These are phyloP conservation scores for Rhizopogon roseolus DNA, from an alignment of 768 basidiomycete species.

Conservation along the genomic window DNA sequence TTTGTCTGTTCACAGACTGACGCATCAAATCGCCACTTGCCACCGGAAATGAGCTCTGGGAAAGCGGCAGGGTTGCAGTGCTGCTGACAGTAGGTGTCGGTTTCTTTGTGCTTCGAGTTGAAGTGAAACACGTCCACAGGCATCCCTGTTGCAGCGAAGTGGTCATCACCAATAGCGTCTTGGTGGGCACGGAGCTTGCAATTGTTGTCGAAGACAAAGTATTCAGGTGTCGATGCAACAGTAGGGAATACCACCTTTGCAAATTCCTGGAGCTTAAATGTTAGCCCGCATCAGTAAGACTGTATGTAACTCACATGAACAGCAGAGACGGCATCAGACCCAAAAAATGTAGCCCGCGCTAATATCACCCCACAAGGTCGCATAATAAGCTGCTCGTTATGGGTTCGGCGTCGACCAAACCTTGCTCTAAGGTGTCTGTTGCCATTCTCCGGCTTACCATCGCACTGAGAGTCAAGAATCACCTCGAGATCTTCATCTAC, in stretches of 20 bases:
- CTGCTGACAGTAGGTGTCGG: slow-evolving; percentile 15
- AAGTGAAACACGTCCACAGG: slow-evolving; percentile 19
- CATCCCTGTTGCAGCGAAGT: slow-evolving; percentile 10
- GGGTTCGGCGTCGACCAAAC: slow-evolving; percentile 18
- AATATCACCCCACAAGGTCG: slow-evolving; percentile 21
- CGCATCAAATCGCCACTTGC: slow-evolving; percentile 28
- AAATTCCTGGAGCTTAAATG: slow-evolving; percentile 6
- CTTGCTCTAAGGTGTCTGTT: slow-evolving; percentile 8
- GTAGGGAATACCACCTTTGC: slow-evolving; percentile 10
- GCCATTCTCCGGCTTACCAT: slow-evolving; percentile 7
- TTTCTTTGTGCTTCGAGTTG: slow-evolving; percentile 15
- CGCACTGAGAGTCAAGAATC: background rate
- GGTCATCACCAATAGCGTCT: slow-evolving; percentile 1
- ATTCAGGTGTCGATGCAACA: slow-evolving; percentile 5
- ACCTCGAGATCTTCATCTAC: background rate
- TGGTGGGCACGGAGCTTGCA: slow-evolving; percentile 12
- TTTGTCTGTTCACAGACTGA: slow-evolving; percentile 31
- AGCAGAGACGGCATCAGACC: slow-evolving; percentile 17
- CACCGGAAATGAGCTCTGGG: slow-evolving; percentile 16
- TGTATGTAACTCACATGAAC: slow-evolving; percentile 9
- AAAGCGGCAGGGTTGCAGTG: slow-evolving; percentile 25
- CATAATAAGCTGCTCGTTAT: slow-evolving; percentile 25
- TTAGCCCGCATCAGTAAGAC: background rate
- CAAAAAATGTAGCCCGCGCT: slow-evolving; percentile 19
- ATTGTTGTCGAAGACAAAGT: slow-evolving; percentile 17